These are phyloP conservation scores for Obba rivulosa DNA, from an alignment of 768 basidiomycete genomes.

Conservation along the genomic window DNA sequence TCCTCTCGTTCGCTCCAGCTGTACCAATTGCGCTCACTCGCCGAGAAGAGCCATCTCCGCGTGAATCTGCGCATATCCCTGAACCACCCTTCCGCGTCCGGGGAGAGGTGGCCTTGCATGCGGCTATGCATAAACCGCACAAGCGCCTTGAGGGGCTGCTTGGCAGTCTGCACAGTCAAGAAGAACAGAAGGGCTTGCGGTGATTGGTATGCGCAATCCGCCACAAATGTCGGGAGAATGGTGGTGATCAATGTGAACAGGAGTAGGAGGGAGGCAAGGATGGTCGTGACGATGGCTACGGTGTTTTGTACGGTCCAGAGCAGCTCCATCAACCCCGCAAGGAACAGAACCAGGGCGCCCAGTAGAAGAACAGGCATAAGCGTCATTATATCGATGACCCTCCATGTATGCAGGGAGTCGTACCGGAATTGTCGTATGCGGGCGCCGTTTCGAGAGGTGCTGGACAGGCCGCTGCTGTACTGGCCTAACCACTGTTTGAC, in stretches of 20 bases:
- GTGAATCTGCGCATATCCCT: no score
- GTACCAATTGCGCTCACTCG: slow-evolving; percentile 10
- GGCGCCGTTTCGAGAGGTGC: slow-evolving; percentile 16
- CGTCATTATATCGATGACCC: slow-evolving; percentile 8
- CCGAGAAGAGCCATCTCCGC: background rate
- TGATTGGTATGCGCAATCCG: slow-evolving; percentile 13
- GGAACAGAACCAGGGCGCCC: slow-evolving; percentile 15
- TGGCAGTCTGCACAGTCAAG: background rate
- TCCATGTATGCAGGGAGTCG: slow-evolving; percentile 18
- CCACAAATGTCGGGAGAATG: slow-evolving; percentile 4
- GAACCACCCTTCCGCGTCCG: no score
- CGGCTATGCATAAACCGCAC: no score
- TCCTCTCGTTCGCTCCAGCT: slow-evolving; percentile 10
- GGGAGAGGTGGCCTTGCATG: no score
- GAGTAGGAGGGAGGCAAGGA: slow-evolving; percentile 1
- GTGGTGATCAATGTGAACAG: slow-evolving; percentile 3
- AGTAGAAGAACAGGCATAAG: slow-evolving; percentile 16
- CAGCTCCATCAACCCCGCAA: slow-evolving; percentile 17
- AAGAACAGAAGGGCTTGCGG: slow-evolving; percentile 12
- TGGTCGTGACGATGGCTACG: slow-evolving; percentile 10
- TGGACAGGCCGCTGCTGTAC: slow-evolving; percentile 14
- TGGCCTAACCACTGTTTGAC: slow-evolving; percentile 25
- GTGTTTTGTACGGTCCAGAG: slow-evolving; percentile 12
- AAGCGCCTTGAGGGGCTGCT: background rate
- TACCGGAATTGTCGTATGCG: slow-evolving; percentile 20